These are phyloP conservation scores for Cichorium intybus DNA, from an alignment of 140 eudicot species.

Conservation along the genomic window DNA sequence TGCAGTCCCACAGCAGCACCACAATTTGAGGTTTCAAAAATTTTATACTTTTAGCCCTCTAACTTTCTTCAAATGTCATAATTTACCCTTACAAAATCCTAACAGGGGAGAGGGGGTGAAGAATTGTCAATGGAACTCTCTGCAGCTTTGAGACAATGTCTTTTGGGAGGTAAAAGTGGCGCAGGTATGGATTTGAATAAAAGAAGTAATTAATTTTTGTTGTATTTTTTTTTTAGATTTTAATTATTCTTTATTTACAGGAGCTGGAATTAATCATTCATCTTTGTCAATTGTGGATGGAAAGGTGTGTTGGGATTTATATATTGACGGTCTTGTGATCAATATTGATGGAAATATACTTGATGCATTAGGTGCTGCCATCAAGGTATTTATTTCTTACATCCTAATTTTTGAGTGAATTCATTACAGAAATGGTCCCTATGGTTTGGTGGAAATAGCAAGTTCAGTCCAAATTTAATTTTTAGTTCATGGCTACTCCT, in stretches of 20 bases:
- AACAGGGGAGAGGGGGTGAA: slow-evolving; percentile 90
- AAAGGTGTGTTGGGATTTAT: slow-evolving; percentile 94
- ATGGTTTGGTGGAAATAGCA: background rate
- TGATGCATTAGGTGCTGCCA: slow-evolving; percentile 98
- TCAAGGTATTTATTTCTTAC: slow-evolving; percentile 52
- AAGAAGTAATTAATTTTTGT: background rate
- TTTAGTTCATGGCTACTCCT: too few relatives aligned
- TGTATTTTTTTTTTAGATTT: background rate
- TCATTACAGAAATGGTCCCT: background rate
- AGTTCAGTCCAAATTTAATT: too few relatives aligned
- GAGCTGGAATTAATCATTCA: slow-evolving; percentile 89
- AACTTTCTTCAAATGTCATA: background rate
- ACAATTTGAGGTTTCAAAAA: slow-evolving; percentile 65
- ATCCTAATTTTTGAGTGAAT: background rate
- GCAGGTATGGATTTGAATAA: slow-evolving; percentile 48
- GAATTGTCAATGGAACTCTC: slow-evolving; percentile 79
- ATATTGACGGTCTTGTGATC: slow-evolving; percentile 89
- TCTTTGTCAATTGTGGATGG: slow-evolving; percentile 77
- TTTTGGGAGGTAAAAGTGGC: slow-evolving; percentile 94
- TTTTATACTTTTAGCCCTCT: background rate
- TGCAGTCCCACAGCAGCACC: slow-evolving; percentile 98
- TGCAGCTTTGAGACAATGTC: slow-evolving; percentile 74
- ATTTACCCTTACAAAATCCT: background rate
- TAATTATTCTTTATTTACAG: slow-evolving; percentile 32
- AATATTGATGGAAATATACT: slow-evolving; percentile 90